phyloP scores from a whole-genome alignment of 345 rosid species.

The Eucalyptus decipiens region DNA sequence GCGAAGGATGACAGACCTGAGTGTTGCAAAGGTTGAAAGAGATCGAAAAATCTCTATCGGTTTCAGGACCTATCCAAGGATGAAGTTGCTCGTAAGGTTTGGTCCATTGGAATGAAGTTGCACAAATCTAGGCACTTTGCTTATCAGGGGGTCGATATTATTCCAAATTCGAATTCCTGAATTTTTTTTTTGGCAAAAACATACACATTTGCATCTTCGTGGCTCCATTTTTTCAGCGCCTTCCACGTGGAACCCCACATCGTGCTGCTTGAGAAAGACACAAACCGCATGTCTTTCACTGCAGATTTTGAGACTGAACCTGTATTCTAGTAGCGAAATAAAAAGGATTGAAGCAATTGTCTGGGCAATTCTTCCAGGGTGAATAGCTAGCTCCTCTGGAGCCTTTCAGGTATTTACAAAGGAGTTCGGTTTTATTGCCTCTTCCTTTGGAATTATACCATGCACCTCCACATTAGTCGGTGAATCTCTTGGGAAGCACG shows the following conservation, averaged over 20 bases:
- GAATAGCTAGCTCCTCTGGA: neutral
- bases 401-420: neutral
- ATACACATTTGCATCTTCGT: neutral
- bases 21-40: no score
- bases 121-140: slow-evolving; percentile 43
- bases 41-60: slow-evolving; percentile 21
- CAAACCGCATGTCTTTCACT: neutral
- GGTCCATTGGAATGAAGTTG: slow-evolving; percentile 68
- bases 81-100: slow-evolving; percentile 54
- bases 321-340: neutral
- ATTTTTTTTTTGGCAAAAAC: neutral
- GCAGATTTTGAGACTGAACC: neutral
- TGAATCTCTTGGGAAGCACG: neutral
- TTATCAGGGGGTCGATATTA: neutral
- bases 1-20: no score
- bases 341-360: neutral
- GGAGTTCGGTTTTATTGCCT: no score
- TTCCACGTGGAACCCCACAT: neutral
- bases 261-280: neutral
- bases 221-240: neutral
- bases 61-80: slow-evolving; percentile 46
- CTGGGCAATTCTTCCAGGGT: neutral
- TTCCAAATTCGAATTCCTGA: neutral
- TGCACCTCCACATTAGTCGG: neutral
- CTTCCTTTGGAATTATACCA: neutral